Base-by-base conservation (phyloP, 2,329 filamentous ascomycete species). In the Penicillium decumbens region DNA sequence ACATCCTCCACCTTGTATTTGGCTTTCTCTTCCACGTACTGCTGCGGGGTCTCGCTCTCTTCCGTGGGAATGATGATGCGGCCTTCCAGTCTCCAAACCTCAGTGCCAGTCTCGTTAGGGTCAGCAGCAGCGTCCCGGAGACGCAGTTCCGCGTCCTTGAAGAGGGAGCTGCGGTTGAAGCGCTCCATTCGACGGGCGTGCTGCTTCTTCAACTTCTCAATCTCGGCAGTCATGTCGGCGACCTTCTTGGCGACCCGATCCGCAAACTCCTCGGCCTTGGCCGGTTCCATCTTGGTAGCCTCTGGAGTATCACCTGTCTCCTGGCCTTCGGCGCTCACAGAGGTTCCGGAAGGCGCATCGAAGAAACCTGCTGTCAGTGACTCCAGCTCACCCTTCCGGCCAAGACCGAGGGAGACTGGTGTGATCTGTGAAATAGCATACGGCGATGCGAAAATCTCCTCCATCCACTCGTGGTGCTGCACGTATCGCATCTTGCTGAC, bases 381-480 rank as follows among this genome's bases (percentile, higher is more conserved):
- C 23, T 88, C 84, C 18, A 98, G 77, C 68, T 91, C 87, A 32
- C 93, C 93, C 69, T 85, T 88, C 43, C 87, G 79, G 3, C 93
- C 93, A 8, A 97, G 76, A 0, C 90, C 90, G 29, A 97, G 80
- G 65, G 95, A 91, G 2, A 90, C 83, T 0, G 92, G 90, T 7
- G 85, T 82, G 50, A 98, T 95, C 65, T 95, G 89, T 43, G 80
- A 81, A 54, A 92, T 87, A 23, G 87, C 80, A 65, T 95, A 96
- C 0, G 91, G 89, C 1, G 92, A 97, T 0, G 88, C 89, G 46
- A 97, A 81, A 25, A 98, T 85, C 71, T 98, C 92, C 65, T 97
- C 93, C 89, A 98, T 95, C 93, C 92, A 97, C 68, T 95, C 89
- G 63, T 98, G 92, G 62, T 98, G 95, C 65, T 96, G 90, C 66